Evolutionary conservation across 192 early-diverging fungal species (phyloP), one percentile per base, ranked within the genome.

Genomic region (Podila epicladia): DNA sequence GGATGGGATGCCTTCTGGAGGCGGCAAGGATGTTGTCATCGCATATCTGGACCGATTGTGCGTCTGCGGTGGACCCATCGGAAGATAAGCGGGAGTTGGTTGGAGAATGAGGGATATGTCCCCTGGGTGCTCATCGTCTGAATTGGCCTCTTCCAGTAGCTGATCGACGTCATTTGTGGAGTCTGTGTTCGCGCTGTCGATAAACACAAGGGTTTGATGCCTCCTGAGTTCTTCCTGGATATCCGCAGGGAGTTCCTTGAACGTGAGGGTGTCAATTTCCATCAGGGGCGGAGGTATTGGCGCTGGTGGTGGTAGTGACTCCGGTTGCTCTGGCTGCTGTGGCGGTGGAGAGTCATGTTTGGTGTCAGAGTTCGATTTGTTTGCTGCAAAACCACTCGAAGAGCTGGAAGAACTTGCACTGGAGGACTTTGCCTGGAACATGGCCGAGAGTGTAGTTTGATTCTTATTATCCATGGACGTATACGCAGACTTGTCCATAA

Each of bases 191-290:
- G 1, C 4, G 4, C 41, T 26, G 4, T 41, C 57, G 20, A 78
- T n/a, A 35, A 77, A 75, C 0, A 68, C 62, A 0, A 82, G 29
- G 2, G 70, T 51, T 55, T 83, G 65, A 9, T 73, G 68, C 7
- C 62, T 58, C 45, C 58, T 33, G 9, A 82, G 67, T 53, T 87
- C 82, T 19, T 69, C 64, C 22, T 83, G 86, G 9, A 87, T 83
- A 19, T 83, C 77, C 5, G 19, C 19, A 4, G 84, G 86, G 12
- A 87, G 65, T 38, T 83, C 78, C 8, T 64, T 67, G 35, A 82
- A 86, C 5, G 71, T 73, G 22, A 62, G 58, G 0, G 48, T 49
- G 50, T 85, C 84, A 55, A 85, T 73, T 28, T 83, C 67, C 65
- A 72, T 62, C 9, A 32, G 8, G 20, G 22, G 29, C 19, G 26